Evolutionary conservation across 805 yeast species (phyloP).

Genomic region (Spathaspora gorwiae): DNA sequence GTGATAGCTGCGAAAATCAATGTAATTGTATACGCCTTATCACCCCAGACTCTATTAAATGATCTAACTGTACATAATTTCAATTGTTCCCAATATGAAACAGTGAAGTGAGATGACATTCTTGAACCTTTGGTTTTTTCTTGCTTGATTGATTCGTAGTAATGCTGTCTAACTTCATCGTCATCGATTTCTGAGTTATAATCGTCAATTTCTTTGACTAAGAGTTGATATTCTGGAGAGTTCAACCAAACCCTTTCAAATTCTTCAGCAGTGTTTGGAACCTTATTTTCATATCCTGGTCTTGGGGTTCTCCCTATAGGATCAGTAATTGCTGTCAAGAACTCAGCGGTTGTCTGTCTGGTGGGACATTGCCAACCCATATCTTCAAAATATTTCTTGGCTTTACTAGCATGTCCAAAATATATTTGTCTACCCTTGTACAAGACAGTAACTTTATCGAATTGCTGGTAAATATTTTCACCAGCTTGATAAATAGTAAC

Average conservation of each 20-base stretch:
- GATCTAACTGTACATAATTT: constrained; percentile 46
- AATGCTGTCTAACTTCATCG: constrained; percentile 30
- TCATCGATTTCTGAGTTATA: constrained; percentile 12
- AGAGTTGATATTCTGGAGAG: constrained; percentile 30
- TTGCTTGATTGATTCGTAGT: constrained; percentile 30
- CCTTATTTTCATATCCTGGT: constrained; percentile 45
- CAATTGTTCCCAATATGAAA: constrained; percentile 46
- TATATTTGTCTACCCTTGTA: constrained; percentile 47
- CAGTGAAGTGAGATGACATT: constrained; percentile 38
- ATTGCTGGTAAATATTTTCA: constrained; percentile 24
- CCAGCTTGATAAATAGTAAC: constrained; percentile 48
- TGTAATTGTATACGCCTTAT: constrained; percentile 46
- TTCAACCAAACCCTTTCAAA: constrained; percentile 56
- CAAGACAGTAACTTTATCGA: constrained; percentile 28
- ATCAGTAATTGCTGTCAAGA: constrained; percentile 64
- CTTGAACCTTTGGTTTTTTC: constrained; percentile 36
- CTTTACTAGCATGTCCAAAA: constrained; percentile 55
- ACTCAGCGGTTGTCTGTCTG: constrained; percentile 69
- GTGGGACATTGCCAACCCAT: constrained; percentile 65
- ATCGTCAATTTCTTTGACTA: constrained; percentile 19
- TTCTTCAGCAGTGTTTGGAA: constrained; percentile 61
- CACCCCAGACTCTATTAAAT: constrained; percentile 53
- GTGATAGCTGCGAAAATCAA: constrained; percentile 44
- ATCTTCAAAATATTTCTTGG: constrained; percentile 52
- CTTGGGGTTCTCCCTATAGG: constrained; percentile 53